A percentile compares a stretch with the other conserved stretches of the same genome.
These are phyloP conservation scores for Scheffersomyces parashehatae DNA, from an alignment of 1,139 yeast genomes.

Conservation along the genomic window DNA sequence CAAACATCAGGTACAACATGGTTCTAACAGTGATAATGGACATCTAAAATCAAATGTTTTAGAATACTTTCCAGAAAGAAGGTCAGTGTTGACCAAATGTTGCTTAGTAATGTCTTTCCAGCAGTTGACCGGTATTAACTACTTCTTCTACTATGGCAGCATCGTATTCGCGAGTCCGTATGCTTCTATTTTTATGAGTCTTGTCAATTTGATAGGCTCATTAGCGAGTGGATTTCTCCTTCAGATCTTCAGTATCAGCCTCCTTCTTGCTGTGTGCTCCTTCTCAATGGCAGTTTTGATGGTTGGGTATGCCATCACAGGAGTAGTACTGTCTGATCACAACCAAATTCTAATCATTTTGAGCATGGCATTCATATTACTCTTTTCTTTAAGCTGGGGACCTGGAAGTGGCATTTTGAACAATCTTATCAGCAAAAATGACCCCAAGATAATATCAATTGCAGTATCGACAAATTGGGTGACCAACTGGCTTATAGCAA, in stretches of 20 bases:
- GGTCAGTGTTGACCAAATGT: conserved; percentile 9
- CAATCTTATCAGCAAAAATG: conserved; percentile 23
- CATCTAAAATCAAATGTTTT: too few relatives aligned
- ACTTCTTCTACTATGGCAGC: conserved; percentile 33
- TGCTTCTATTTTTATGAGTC: conserved; percentile 14
- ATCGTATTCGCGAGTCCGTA: conserved; percentile 16
- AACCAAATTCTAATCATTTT: conserved; percentile 8
- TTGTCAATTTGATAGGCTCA: conserved; percentile 18
- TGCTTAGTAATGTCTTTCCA: conserved; percentile 28
- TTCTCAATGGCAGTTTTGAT: conserved; percentile 15
- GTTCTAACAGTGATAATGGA: too few relatives aligned
- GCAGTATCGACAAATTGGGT: conserved; percentile 26
- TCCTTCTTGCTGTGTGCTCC: conserved; percentile 11
- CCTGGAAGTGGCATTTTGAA: conserved; percentile 30
- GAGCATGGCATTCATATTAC: conserved; percentile 20
- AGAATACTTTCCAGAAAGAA: too few relatives aligned
- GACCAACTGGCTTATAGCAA: conserved; percentile 25
- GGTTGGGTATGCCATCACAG: conserved; percentile 12
- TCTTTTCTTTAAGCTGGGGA: conserved; percentile 36
- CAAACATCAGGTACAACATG: conserved; percentile 2
- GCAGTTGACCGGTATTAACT: conserved; percentile 37
- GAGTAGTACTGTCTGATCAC: conserved; percentile 6
- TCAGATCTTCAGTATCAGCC: conserved; percentile 5
- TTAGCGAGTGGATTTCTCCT: conserved; percentile 13
- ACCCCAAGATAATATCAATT: conserved; percentile 20